Percentiles rank a stretch among this genome's conserved stretches.
These are phyloP conservation scores for Clonostachys byssicola DNA, from an alignment of 2,329 filamentous ascomycete species.

Conservation along the genomic window DNA sequence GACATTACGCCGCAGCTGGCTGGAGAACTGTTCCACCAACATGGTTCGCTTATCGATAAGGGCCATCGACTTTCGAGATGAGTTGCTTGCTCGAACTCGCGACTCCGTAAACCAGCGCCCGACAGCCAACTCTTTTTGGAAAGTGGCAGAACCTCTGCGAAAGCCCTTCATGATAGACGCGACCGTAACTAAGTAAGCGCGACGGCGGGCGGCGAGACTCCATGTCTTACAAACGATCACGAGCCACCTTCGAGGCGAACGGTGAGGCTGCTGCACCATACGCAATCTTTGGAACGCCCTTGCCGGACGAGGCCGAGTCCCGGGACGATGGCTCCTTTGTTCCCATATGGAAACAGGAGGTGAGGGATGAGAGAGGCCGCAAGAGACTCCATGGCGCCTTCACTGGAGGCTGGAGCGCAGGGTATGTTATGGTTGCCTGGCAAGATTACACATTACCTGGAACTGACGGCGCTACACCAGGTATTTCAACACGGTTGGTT, in stretches of 20 bases:
- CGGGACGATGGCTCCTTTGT: conserved; percentile 91
- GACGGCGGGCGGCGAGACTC: background rate
- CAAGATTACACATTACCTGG: background rate
- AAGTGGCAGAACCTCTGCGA: background rate
- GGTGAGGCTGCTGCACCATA: conserved; percentile 65
- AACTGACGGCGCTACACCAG: conserved; percentile 33
- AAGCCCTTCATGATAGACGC: conserved; percentile 1
- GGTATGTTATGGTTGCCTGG: conserved; percentile 48
- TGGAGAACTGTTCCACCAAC: no score
- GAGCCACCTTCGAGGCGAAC: conserved; percentile 67
- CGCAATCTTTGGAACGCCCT: conserved; percentile 77
- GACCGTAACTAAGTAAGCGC: background rate
- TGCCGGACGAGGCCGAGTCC: conserved; percentile 73
- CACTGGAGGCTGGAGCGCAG: conserved; percentile 93
- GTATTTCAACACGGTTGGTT: conserved; percentile 97
- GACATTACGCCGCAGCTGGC: no score
- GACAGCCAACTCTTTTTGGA: background rate
- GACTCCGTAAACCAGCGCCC: background rate
- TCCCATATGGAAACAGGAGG: conserved; percentile 97
- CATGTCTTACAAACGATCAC: conserved; percentile 80
- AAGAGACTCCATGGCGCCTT: conserved; percentile 94
- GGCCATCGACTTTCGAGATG: no score
- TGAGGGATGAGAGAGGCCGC: conserved; percentile 85
- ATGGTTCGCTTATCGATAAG: no score
- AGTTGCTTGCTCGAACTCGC: no score